Percentiles rank a stretch among this genome's conserved stretches.
Conservation (phyloP, 306 rosid species). For the Cicer pinnatifidum region DNA sequence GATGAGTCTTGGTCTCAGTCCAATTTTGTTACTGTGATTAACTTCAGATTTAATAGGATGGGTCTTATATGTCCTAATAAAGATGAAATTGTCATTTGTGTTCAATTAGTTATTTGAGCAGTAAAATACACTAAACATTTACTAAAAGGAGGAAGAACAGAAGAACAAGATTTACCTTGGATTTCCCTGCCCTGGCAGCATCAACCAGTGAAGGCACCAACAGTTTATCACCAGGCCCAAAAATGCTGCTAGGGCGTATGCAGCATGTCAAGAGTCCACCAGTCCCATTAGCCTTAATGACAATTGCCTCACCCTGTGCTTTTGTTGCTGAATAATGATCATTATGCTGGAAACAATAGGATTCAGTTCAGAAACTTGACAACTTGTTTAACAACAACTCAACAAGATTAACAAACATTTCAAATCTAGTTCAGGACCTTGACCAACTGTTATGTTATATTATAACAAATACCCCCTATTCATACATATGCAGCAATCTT, state of each 20-base stretch:
- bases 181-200: slow-evolving; percentile 87
- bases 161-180: slow-evolving; percentile 64
- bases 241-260: slow-evolving; percentile 94
- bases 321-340: slow-evolving; percentile 94
- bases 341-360: slow-evolving; percentile 67
- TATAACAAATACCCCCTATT: not conserved
- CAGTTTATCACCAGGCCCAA: slow-evolving; percentile 93
- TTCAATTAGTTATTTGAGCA: slow-evolving; percentile 7
- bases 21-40: slow-evolving; percentile 40
- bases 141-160: slow-evolving; percentile 28
- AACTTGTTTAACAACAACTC: slow-evolving; percentile 31
- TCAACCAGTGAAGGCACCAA: slow-evolving; percentile 78
- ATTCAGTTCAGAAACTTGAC: slow-evolving; percentile 24
- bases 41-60: slow-evolving; percentile 29
- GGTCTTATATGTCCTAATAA: slow-evolving; percentile 2
- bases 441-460: slow-evolving; percentile 5
- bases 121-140: slow-evolving; percentile 18
- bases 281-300: slow-evolving; percentile 79
- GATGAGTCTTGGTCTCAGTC: not conserved
- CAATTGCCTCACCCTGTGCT: slow-evolving; percentile 83
- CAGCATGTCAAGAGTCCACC: slow-evolving; percentile 87
- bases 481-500: not conserved
- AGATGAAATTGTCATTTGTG: slow-evolving; percentile 8
- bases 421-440: not conserved
- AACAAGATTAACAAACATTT: slow-evolving; percentile 16